Base-by-base conservation (phyloP, 108 stramenopile species). In the Craspedostauros australis region DNA sequence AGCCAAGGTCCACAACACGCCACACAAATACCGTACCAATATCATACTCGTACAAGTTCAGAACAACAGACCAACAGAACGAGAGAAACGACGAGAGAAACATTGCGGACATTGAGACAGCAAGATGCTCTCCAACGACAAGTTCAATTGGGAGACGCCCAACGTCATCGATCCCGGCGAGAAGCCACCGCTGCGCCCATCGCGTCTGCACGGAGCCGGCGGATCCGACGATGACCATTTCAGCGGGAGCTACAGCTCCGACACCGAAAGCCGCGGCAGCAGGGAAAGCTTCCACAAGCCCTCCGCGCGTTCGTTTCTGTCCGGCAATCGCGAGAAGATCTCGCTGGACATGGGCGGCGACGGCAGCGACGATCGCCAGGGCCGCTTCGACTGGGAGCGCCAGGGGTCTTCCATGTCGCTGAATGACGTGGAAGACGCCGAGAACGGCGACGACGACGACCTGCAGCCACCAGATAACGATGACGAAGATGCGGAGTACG, bases 111-210 rank as follows among this genome's bases (percentile, higher is more conserved):
- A 5, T 47, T 16, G 21, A 20, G 42, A 43, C 45, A 25, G 11
- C 22, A 68, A 20, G 42, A 76, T 76, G 74, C 34, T 76, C 24
- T 63, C 62, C 24, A 54, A 39, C 41, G 73, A 62, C 14, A 63
- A 60, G 24, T 59, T 76, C 26, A 27, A 52, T 9, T 68, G 59
- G 38, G 74, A 69, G 47, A 69, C 60, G 5, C 74, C 74, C 41
- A 76, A 76, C 57, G 74, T 76, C 6, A 65, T 76, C 48, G 74
- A 76, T 52, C 64, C 51, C 1, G 74, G 74, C 0, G 74, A 76
- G 7, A 24, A 33, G 20, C 40, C 62, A 36, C 73, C 73, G 2
- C 50, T 58, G 0, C 38, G 24, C 15, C 62, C 67, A 22, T 15
- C 34, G 0, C 61, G 62, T 22, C 12, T 28, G 47, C 27, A 26